Conservation (phyloP, 345 rosid species). For the Eucalyptus regnans region DNA sequence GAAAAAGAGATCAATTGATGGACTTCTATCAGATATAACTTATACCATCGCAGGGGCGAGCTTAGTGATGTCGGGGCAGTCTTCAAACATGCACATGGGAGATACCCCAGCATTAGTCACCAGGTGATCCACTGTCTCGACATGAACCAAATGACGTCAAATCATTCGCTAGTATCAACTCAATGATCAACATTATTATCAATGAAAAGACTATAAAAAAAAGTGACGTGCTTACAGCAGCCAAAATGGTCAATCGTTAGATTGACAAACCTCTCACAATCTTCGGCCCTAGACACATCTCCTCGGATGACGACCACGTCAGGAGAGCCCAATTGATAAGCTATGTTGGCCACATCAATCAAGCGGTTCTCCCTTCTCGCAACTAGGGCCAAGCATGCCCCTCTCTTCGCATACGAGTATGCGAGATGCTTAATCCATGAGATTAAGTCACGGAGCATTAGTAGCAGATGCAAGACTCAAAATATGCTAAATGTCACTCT, state of each 20-base stretch:
- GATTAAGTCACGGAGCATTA: neutral
- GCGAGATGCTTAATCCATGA: conserved; percentile 15
- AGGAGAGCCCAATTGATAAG: conserved; percentile 17
- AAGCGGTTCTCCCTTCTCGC: conserved; percentile 14
- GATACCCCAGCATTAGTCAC: conserved; percentile 11
- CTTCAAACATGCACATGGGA: neutral
- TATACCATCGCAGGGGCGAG: conserved; percentile 1
- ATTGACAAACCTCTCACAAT: conserved; percentile 8
- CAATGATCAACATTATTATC: neutral
- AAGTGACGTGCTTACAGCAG: neutral
- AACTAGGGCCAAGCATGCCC: conserved; percentile 27
- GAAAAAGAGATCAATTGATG: neutral
- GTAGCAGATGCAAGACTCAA: neutral
- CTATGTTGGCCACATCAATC: neutral
- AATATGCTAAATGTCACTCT: neutral
- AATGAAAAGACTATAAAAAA: neutral
- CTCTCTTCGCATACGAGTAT: conserved; percentile 18
- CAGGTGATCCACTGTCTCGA: conserved; percentile 9
- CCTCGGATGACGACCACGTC: conserved; percentile 5
- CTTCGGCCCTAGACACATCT: conserved; percentile 10
- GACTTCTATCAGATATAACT: neutral
- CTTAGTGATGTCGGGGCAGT: neutral
- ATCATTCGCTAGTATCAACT: neutral
- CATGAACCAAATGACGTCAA: neutral
- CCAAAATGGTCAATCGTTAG: conserved; percentile 12